Evolutionary conservation across 139 green algal genomes (phyloP), one percentile per base, ranked within the genome.

Genomic region (Tetraselmis striata): DNA sequence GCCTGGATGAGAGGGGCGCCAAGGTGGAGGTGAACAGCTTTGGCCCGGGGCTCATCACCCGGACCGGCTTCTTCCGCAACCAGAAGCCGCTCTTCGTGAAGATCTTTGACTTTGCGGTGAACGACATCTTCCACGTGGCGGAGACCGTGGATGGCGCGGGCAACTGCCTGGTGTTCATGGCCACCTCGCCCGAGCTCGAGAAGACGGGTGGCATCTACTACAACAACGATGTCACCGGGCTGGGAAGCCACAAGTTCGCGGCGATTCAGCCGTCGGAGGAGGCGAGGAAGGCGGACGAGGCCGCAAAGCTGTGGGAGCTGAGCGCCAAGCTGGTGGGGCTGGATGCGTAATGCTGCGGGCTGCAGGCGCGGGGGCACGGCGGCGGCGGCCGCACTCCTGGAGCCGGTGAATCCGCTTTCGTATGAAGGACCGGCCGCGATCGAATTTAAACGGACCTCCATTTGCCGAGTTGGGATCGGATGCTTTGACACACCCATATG

Each of bases 41-140:
- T 67, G 45, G 45, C 45, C 95, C 95, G 2, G 95, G 95, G 59
- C 98, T 95, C 93, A 98, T 98, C 75, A 95, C 95, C 0, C 92
- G 96, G 84, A 98, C 95, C 0, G 91, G 90, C 5, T 92, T 98
- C 58, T 98, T 98, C 93, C 92, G 95, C 80, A 91, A 95, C 84
- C 94, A 98, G 86, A 85, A 87, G 59, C 28, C 59, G 5, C 83
- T 95, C 0, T 98, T 98, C 93, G 84, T 83, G 58, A 95, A 83
- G 23, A 87, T 98, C 29, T 98, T 98, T 91, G 95, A 95, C 32
- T 79, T 67, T 67, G 45, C 45, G 45, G 45, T 67, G 11, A 67
- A 67, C 45, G 45, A 67, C 18, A 18, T 67, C 45, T 67, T 67
- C 18, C 45, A 18, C 11, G 45, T 67, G 11, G 45, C 45, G 5